A percentile compares a stretch with the other conserved stretches of the same genome.
phyloP scores from a whole-genome alignment of 257 asterid species.

The Eucommia ulmoides region DNA sequence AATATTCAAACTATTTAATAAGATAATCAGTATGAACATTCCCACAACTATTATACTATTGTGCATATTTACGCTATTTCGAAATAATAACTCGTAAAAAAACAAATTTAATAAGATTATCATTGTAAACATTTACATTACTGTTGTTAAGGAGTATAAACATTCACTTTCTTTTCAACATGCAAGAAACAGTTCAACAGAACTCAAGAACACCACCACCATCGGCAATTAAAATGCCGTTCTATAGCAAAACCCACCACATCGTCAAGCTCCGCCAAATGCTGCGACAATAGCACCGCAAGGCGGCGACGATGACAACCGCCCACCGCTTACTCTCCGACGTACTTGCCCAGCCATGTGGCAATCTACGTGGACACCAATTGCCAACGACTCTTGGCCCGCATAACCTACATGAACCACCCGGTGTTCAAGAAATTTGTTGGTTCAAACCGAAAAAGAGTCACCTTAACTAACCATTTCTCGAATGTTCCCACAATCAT shows the following conservation, averaged over 20 bases:
- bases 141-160: too few relatives aligned
- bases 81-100: too few relatives aligned
- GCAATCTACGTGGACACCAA: constrained; percentile 54
- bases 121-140: too few relatives aligned
- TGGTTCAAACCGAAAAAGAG: constrained; percentile 65
- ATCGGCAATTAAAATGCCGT: too few relatives aligned
- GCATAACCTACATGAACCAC: constrained; percentile 59
- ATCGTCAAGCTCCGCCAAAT: constrained; percentile 41
- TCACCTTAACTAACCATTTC: too few relatives aligned
- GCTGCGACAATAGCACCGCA: constrained; percentile 39
- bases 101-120: too few relatives aligned
- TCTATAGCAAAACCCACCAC: constrained; percentile 31
- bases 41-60: too few relatives aligned
- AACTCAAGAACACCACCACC: too few relatives aligned
- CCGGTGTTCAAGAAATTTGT: constrained; percentile 48
- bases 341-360: constrained; percentile 76
- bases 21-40: too few relatives aligned
- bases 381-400: constrained; percentile 47
- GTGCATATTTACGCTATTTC: too few relatives aligned
- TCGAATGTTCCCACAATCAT: too few relatives aligned
- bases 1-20: too few relatives aligned
- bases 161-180: constrained; percentile 5
- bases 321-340: constrained; percentile 19
- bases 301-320: constrained; percentile 22
- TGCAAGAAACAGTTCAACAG: background rate